phyloP scores from a whole-genome alignment of 768 basidiomycete genomes.

The Dioszegia hungarica region DNA sequence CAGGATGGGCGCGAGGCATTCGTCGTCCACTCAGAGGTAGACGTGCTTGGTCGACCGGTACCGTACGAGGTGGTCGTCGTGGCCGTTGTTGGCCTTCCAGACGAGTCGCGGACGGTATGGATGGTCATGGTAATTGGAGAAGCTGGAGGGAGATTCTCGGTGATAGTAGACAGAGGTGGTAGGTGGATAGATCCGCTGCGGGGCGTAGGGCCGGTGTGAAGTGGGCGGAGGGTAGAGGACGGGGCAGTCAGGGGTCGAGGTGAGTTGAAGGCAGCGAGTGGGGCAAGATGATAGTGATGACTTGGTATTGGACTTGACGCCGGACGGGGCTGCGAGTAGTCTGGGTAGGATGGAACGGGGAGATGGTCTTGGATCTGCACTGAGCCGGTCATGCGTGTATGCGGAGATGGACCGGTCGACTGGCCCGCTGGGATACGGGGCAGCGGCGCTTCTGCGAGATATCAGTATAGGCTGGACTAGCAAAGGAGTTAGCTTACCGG shows the following conservation, averaged over 20 bases:
- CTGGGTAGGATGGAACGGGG: neutral
- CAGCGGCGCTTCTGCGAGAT: neutral
- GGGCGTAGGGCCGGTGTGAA: neutral
- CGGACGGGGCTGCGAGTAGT: neutral
- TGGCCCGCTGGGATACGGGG: neutral
- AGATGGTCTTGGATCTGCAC: neutral
- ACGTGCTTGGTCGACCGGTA: conserved; percentile 26
- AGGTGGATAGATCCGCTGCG: neutral
- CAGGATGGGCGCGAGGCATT: conserved; percentile 7
- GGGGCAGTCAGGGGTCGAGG: conserved; percentile 3
- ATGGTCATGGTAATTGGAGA: neutral
- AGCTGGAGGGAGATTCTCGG: neutral
- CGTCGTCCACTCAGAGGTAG: conserved; percentile 1
- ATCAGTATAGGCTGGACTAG: neutral
- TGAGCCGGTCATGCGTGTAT: neutral
- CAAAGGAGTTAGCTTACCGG: neutral
- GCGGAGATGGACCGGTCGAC: conserved; percentile 1
- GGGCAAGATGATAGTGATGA: neutral
- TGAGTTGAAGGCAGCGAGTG: neutral
- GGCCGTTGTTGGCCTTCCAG: neutral
- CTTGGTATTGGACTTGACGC: neutral
- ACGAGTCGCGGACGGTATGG: neutral
- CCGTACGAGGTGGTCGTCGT: neutral
- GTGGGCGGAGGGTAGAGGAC: neutral
- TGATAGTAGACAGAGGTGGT: conserved; percentile 6